These are phyloP conservation scores for Cytospora piceicola DNA, from an alignment of 2,329 filamentous ascomycete species.

Conservation along the genomic window DNA sequence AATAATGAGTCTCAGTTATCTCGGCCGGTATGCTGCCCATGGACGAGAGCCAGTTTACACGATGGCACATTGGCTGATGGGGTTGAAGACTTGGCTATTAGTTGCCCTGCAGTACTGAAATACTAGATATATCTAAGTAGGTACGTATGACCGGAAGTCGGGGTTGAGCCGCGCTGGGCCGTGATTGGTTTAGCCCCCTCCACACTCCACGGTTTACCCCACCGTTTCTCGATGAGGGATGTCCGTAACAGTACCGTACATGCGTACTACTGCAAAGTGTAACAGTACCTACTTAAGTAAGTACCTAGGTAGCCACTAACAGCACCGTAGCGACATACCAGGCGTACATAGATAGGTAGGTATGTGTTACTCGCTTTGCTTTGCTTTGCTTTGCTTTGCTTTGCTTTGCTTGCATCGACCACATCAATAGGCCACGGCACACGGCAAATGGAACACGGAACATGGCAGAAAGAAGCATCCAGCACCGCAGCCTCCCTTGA, in stretches of 20 bases:
- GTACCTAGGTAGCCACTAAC: no score
- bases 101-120: neutral
- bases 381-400: no score
- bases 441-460: no score
- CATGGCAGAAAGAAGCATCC: no score
- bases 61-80: neutral
- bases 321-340: no score
- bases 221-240: neutral
- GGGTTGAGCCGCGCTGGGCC: neutral
- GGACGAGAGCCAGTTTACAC: no score
- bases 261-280: no score
- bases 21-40: neutral
- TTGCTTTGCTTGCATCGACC: no score
- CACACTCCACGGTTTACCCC: neutral
- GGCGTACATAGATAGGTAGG: no score
- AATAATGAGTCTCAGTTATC: neutral
- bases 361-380: no score
- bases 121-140: neutral
- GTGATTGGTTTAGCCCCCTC: neutral
- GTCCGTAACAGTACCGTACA: neutral
- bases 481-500: neutral
- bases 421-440: no score
- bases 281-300: no score
- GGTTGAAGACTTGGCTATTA: neutral
- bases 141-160: neutral